Conservation (phyloP, 768 basidiomycete genomes). For the Boletus rubroflammeus region DNA sequence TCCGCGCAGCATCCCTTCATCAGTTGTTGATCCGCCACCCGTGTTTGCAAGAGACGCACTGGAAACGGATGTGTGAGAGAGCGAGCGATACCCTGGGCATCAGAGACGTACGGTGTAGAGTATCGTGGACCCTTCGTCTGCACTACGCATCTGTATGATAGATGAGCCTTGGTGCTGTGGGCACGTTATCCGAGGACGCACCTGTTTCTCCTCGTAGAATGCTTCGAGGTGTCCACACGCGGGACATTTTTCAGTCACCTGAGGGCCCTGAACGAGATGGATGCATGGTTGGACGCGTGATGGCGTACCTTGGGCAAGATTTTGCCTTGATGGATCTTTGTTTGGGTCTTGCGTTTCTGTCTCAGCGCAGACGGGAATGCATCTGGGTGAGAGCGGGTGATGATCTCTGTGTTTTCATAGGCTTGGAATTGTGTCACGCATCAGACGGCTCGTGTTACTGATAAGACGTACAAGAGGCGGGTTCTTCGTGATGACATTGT, state of each 20-base stretch:
- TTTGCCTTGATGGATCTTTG: conserved; percentile 68
- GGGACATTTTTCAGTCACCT: conserved; percentile 91
- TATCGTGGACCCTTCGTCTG: conserved; percentile 92
- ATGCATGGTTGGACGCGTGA: conserved; percentile 27
- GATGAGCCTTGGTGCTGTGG: background rate
- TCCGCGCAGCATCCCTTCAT: conserved; percentile 5
- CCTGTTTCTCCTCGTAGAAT: conserved; percentile 87
- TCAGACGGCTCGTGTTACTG: background rate
- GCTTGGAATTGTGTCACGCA: conserved; percentile 42
- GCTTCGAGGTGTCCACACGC: conserved; percentile 81
- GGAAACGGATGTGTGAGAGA: conserved; percentile 10
- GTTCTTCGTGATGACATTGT: conserved; percentile 84
- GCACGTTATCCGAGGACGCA: conserved; percentile 28
- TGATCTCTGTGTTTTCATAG: conserved; percentile 88
- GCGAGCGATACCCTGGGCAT: background rate
- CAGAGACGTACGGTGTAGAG: conserved; percentile 79
- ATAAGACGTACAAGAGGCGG: conserved; percentile 75
- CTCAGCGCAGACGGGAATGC: conserved; percentile 89
- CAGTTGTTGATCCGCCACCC: conserved; percentile 84
- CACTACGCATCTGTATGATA: conserved; percentile 65
- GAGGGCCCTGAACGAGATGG: background rate
- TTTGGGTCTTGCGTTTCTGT: conserved; percentile 88
- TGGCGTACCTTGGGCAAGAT: conserved; percentile 62
- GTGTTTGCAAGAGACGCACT: conserved; percentile 76
- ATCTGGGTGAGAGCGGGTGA: conserved; percentile 87